Evolutionary conservation across 208 protist genomes (phyloP).

Genomic region (Crithidia bombi): DNA sequence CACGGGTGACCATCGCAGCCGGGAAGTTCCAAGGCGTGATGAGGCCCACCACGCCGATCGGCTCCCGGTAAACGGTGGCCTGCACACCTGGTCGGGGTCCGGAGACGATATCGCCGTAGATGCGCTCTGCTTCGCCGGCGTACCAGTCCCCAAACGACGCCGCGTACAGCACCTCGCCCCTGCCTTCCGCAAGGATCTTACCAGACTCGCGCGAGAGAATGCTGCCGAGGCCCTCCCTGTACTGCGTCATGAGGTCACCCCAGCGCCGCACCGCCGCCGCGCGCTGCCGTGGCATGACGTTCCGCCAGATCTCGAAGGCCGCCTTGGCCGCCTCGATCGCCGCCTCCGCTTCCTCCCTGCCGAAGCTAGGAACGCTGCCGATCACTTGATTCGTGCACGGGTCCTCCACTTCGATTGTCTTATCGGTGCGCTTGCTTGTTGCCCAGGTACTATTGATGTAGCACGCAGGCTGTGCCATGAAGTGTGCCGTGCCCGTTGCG

Average conservation of each 20-base stretch:
- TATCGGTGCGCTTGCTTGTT: conserved; percentile 13
- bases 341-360: conserved; percentile 44
- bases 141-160: conserved; percentile 84
- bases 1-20: conserved; percentile 80
- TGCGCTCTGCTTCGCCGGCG: conserved; percentile 80
- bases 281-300: conserved; percentile 65
- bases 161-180: conserved; percentile 74
- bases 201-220: conserved; percentile 85
- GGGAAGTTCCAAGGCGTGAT: conserved; percentile 96
- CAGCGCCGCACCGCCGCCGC: conserved; percentile 71
- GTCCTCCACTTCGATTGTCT: conserved; percentile 67
- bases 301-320: conserved; percentile 71
- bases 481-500: conserved; percentile 28
- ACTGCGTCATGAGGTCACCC: conserved; percentile 58
- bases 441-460: conserved; percentile 80
- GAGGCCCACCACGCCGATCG: conserved; percentile 84
- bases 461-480: conserved; percentile 49
- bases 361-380: conserved; percentile 61
- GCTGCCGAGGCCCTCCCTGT: conserved; percentile 50
- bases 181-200: conserved; percentile 77
- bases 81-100: conserved; percentile 50
- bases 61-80: conserved; percentile 77
- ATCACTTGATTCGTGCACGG: conserved; percentile 77
- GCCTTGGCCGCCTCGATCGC: conserved; percentile 63
- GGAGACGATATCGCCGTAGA: conserved; percentile 82